A percentile compares a stretch with the other conserved stretches of the same genome.
Evolutionary conservation across 768 basidiomycete species (phyloP).

Genomic region (Termitomyces sp.): DNA sequence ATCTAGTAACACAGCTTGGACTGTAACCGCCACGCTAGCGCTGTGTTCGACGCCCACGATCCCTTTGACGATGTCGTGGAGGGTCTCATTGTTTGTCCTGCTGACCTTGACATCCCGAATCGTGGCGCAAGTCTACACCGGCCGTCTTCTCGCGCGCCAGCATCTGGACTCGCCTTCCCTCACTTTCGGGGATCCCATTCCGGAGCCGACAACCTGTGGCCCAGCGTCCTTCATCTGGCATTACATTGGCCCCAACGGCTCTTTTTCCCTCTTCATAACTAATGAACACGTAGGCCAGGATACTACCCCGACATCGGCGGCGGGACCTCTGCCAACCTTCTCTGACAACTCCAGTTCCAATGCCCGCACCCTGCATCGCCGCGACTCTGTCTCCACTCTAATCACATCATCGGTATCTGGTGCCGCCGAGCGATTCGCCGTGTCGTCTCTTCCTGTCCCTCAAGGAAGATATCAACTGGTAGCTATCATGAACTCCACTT

Average conservation of each 20-base stretch:
- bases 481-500: constrained; percentile 17
- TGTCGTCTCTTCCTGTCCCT: constrained; percentile 41
- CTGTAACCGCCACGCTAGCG: neutral
- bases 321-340: constrained; percentile 4
- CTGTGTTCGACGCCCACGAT: neutral
- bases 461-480: constrained; percentile 44
- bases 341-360: neutral
- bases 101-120: neutral
- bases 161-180: constrained; percentile 13
- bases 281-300: constrained; percentile 29
- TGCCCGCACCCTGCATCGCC: constrained; percentile 9
- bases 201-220: constrained; percentile 22
- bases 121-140: neutral
- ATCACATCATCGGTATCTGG: constrained; percentile 28
- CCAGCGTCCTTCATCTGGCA: constrained; percentile 29
- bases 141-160: constrained; percentile 4
- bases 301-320: neutral
- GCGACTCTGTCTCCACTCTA: constrained; percentile 13
- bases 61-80: constrained; percentile 3
- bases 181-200: constrained; percentile 13
- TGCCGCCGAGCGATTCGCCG: constrained; percentile 23
- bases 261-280: constrained; percentile 31
- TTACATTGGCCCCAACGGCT: constrained; percentile 26
- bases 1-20: no score
- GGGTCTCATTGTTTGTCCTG: constrained; percentile 2